Conservation (phyloP, 495 filamentous ascomycete species). For the Tuber magnatum region DNA sequence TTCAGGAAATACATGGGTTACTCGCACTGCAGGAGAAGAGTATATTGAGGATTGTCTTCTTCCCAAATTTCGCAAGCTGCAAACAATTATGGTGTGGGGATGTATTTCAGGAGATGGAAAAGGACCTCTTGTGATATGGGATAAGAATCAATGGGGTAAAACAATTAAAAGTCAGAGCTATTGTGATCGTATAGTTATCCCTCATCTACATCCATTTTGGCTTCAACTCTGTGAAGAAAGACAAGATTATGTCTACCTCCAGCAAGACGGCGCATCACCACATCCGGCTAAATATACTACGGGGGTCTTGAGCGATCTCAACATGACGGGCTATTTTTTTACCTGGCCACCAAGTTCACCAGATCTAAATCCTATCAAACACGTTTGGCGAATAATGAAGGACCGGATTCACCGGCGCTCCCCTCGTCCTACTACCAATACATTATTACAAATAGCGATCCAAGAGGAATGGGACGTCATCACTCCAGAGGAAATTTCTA, state of each 20-base stretch:
- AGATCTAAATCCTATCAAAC: neutral
- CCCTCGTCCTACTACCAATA: neutral
- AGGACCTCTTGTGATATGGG: neutral
- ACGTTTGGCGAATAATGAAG: neutral
- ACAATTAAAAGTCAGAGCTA: neutral
- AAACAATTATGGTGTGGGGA: neutral
- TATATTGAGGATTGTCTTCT: neutral
- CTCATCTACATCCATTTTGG: slow-evolving; percentile 2
- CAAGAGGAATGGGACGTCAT: slow-evolving; percentile 14
- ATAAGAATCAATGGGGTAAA: slow-evolving; percentile 1
- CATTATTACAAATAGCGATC: neutral
- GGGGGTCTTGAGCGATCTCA: neutral
- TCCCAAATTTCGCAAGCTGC: neutral
- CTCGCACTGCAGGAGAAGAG: neutral
- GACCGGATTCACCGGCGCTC: neutral
- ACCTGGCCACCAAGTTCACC: neutral
- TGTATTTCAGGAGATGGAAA: slow-evolving; percentile 6
- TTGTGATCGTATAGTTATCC: slow-evolving; percentile 5
- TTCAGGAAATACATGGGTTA: neutral
- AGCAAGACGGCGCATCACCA: slow-evolving; percentile 2
- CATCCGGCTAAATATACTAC: slow-evolving; percentile 2
- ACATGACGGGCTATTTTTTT: slow-evolving; percentile 5
- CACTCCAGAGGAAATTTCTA: neutral
- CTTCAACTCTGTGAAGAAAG: neutral
- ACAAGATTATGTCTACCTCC: slow-evolving; percentile 3